These are phyloP conservation scores for Flaveria bidentis DNA, from an alignment of 129 eudicot species.

Conservation along the genomic window DNA sequence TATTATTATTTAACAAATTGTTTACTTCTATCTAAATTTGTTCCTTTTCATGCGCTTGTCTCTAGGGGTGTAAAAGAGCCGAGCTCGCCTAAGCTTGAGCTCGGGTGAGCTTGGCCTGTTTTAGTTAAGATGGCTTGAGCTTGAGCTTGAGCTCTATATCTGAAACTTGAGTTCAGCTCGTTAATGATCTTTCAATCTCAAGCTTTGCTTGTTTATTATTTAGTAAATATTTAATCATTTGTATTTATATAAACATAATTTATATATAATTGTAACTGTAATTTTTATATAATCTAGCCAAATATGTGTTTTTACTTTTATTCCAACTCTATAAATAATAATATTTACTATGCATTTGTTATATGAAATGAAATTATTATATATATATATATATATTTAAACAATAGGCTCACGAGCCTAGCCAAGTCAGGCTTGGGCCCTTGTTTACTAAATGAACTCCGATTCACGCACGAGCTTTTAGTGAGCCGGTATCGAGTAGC, in stretches of 20 bases:
- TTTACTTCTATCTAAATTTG: neutral
- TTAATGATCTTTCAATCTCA: neutral
- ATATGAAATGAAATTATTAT: neutral
- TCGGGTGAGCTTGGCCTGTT: neutral
- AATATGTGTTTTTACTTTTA: neutral
- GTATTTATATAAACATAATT: neutral
- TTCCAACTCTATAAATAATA: neutral
- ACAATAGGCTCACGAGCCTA: neutral
- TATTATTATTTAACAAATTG: slow-evolving; percentile 9
- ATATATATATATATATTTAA: neutral
- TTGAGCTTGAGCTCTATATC: too few relatives aligned
- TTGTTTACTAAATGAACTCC: neutral
- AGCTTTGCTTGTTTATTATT: neutral
- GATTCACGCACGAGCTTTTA: neutral
- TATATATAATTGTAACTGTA: neutral
- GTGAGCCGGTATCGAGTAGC: neutral
- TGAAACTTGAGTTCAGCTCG: neutral
- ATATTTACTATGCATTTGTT: neutral
- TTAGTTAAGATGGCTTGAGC: neutral
- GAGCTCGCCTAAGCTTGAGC: neutral
- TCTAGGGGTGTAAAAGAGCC: neutral
- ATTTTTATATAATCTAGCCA: neutral
- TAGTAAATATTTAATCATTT: neutral
- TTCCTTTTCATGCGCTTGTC: slow-evolving; percentile 12
- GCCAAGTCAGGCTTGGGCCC: too few relatives aligned